phyloP scores from a whole-genome alignment of 805 yeast genomes.

The Candida nemodendra region DNA sequence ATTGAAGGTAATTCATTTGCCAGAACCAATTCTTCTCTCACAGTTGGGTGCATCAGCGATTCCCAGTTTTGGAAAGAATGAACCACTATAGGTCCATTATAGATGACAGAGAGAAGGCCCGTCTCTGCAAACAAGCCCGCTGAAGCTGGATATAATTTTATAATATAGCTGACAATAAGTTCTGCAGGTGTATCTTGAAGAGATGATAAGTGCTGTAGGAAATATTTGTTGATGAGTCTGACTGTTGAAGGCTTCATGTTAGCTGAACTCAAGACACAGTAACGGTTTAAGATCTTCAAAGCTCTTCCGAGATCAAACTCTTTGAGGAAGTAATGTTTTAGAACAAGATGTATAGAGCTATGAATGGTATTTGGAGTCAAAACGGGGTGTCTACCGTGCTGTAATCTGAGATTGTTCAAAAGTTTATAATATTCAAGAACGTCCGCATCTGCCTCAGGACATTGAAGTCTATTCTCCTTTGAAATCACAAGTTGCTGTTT shows the following conservation, averaged over 20 bases:
- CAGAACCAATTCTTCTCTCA: constrained; percentile 15
- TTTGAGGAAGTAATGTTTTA: constrained; percentile 11
- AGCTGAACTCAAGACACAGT: constrained; percentile 4
- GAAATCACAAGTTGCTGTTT: constrained; percentile 3
- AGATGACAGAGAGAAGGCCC: constrained; percentile 16
- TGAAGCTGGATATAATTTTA: constrained; percentile 13
- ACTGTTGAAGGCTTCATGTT: not conserved
- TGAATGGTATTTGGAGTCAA: constrained; percentile 7
- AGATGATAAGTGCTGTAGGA: constrained; percentile 9
- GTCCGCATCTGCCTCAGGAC: not conserved
- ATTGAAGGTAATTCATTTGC: constrained; percentile 5
- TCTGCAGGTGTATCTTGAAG: constrained; percentile 9
- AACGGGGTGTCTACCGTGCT: constrained; percentile 10
- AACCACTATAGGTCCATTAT: constrained; percentile 7
- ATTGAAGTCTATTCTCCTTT: not conserved
- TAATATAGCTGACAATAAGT: constrained; percentile 12
- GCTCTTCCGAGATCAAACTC: constrained; percentile 12
- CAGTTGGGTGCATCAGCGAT: constrained; percentile 11
- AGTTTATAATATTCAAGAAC: constrained; percentile 8
- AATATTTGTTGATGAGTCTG: constrained; percentile 11
- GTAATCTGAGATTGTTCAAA: constrained; percentile 10
- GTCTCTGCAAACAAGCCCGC: constrained; percentile 3
- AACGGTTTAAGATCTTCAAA: constrained; percentile 17
- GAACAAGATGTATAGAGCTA: constrained; percentile 8
- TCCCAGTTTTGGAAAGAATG: constrained; percentile 5